Base-by-base conservation (phyloP, 1,284 basidiomycete species). In the Leccinum glutinopallens region DNA sequence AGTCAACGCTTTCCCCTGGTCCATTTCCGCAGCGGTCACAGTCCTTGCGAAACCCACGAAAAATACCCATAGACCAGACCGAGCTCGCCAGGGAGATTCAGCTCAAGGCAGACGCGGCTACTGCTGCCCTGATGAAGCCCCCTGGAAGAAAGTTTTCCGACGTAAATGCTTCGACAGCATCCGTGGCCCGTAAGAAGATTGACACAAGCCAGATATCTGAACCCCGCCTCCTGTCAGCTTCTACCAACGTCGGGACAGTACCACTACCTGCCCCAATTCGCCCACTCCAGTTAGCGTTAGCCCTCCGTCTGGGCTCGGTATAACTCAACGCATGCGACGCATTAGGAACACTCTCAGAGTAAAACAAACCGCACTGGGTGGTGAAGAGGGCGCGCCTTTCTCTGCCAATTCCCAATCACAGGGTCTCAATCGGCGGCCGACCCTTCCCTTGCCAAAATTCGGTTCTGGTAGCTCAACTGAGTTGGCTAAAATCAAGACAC, bases 211-310 rank as follows among this genome's bases (percentile, higher is more conserved):
- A 91, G 73, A 93, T 93, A 65, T 91, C 90, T 4, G 86, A 82
- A 33, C 91, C 91, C 5, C 86, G 80, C 22, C 80, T 93, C 15
- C 81, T 93, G 4, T 91, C 89, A 33, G 85, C 89, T 0, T 88
- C 92, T 2, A 88, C 89, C 4, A 91, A 88, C 68, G 85, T 93
- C 29, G 89, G 92, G 70, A 86, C 88, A 3, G 84, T 93, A 63
- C 88, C 91, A 22, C 77, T 90, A 58, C 85, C 82, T 43, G 79
- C 81, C 4, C 68, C 75, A 33, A 75, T n/a, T 68, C 76, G 29
- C 74, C 75, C 64, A 73, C 74, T 25, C 62, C 72, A 53, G 63
- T 69, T 39, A 68, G 35, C 56, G 63, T 69, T 35, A 68, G 35
- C 54, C 63, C 68, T 69, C 79, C 70, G 74, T 75, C 61, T 68